These are phyloP conservation scores for Priceomyces castillae DNA, from an alignment of 805 yeast genomes.

Conservation along the genomic window DNA sequence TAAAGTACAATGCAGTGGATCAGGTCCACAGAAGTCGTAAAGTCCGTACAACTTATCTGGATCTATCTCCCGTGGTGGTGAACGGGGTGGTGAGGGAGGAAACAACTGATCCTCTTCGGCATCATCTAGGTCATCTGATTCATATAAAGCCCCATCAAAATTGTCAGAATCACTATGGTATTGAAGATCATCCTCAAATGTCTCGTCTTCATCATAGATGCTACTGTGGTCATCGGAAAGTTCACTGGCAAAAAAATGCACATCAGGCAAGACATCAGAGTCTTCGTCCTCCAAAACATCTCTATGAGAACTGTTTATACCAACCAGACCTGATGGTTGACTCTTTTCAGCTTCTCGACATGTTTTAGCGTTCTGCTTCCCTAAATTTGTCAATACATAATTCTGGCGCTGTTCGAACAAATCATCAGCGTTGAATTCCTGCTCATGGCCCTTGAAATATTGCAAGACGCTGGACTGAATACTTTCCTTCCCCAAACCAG, in stretches of 20 bases:
- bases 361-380: not conserved
- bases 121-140: conserved; percentile 39
- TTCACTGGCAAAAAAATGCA: not conserved
- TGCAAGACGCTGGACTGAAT: conserved; percentile 34
- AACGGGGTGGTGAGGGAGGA: conserved; percentile 66
- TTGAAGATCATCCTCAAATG: conserved; percentile 5
- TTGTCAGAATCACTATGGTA: conserved; percentile 10
- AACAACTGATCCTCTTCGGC: conserved; percentile 43
- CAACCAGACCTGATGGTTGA: not conserved
- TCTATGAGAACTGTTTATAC: too few relatives aligned
- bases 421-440: conserved; percentile 32
- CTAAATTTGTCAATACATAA: not conserved
- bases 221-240: not conserved
- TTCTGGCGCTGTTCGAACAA: conserved; percentile 35
- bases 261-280: not conserved
- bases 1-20: conserved; percentile 84
- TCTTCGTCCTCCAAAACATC: not conserved
- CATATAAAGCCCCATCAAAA: conserved; percentile 11
- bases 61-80: conserved; percentile 79
- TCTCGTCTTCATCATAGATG: conserved; percentile 11
- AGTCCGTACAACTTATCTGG: conserved; percentile 83
- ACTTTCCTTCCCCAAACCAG: conserved; percentile 24
- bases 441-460: conserved; percentile 28
- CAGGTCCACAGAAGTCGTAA: conserved; percentile 87
- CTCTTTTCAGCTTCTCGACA: not conserved